Conservation (phyloP, 345 rosid species). For the Psidium guajava region DNA sequence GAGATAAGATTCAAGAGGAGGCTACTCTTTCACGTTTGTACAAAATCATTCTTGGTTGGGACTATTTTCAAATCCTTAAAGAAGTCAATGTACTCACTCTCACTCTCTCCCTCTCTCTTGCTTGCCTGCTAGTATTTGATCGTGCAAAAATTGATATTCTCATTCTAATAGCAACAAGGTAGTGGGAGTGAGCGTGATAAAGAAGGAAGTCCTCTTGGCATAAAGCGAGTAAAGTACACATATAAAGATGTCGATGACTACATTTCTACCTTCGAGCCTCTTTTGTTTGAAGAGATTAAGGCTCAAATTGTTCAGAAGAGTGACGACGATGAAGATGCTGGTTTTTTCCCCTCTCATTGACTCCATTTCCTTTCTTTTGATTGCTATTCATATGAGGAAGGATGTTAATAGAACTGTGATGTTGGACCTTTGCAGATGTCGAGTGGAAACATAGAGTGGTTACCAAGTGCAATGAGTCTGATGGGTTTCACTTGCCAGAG, state of each 20-base stretch:
- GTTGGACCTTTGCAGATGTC: constrained; percentile 24
- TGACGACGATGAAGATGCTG: constrained; percentile 67
- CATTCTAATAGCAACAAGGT: constrained; percentile 8
- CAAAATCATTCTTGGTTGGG: constrained; percentile 68
- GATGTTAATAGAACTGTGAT: neutral
- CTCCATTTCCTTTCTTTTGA: neutral
- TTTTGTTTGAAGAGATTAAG: constrained; percentile 86
- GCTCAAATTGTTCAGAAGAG: constrained; percentile 74
- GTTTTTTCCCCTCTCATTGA: neutral
- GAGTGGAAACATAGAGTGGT: constrained; percentile 60
- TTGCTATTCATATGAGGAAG: neutral
- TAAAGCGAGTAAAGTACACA: constrained; percentile 49
- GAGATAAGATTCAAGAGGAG: constrained; percentile 42
- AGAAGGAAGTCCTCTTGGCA: constrained; percentile 12
- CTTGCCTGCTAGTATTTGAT: neutral
- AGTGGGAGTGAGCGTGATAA: constrained; percentile 3
- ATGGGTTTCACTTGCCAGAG: constrained; percentile 50
- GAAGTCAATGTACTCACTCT: constrained; percentile 22
- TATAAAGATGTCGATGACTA: constrained; percentile 71
- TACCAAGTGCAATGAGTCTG: constrained; percentile 60
- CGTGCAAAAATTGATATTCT: neutral
- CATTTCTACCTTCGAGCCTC: constrained; percentile 72
- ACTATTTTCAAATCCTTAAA: constrained; percentile 52
- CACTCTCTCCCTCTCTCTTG: neutral
- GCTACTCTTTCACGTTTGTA: constrained; percentile 54